phyloP scores from a whole-genome alignment of 257 asterid species.

The Nicotiana attenuata region DNA sequence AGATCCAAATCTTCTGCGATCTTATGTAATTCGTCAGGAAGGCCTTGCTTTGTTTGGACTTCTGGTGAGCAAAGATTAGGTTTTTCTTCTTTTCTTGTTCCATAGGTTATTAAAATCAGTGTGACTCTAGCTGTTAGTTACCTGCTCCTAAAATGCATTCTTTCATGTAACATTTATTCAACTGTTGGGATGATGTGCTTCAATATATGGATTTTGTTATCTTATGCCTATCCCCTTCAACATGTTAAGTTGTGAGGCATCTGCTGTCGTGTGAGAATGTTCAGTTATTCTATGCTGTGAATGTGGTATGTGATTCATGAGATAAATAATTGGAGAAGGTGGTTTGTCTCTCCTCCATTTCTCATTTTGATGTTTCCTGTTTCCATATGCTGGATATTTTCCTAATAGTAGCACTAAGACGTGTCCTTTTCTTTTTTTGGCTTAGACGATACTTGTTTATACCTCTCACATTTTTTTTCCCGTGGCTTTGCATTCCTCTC shows the following conservation, averaged over 20 bases:
- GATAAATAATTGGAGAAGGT: neutral
- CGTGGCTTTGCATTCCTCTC: neutral
- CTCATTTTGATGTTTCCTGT: neutral
- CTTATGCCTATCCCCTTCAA: neutral
- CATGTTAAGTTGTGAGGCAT: neutral
- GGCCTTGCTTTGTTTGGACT: slow-evolving; percentile 71
- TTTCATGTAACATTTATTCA: neutral
- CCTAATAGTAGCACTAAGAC: neutral
- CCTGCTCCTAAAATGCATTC: neutral
- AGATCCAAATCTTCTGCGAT: slow-evolving; percentile 79
- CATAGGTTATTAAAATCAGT: neutral
- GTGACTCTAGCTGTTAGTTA: neutral
- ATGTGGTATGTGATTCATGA: neutral
- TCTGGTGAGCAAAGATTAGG: slow-evolving; percentile 51
- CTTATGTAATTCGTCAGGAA: slow-evolving; percentile 65
- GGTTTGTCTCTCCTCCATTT: neutral
- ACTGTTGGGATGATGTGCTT: neutral
- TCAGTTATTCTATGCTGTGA: neutral
- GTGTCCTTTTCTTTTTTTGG: neutral
- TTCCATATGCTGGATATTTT: neutral
- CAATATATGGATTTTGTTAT: neutral
- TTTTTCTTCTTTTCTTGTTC: neutral
- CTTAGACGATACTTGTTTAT: neutral
- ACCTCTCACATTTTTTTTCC: neutral
- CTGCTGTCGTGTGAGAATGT: neutral